Conservation (phyloP, 192 early-diverging fungal genomes). For the Backusella tuberculispora region DNA sequence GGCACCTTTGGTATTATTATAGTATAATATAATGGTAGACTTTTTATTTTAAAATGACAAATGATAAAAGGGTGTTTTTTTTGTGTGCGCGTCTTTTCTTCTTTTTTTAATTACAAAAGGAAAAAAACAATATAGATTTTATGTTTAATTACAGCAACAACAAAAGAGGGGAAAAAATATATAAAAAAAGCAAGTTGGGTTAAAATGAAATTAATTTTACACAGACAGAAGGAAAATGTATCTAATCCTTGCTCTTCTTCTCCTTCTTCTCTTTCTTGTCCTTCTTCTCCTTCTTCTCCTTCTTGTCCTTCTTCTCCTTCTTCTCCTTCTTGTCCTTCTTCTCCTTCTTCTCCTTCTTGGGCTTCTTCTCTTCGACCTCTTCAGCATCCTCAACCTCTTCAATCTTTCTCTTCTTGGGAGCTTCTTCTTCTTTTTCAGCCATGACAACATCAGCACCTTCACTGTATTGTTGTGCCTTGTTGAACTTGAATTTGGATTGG, state of each 20-base stretch:
- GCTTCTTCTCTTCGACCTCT: constrained; percentile 47
- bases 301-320: constrained; percentile 47
- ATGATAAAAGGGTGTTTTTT: background rate
- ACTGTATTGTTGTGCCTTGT: constrained; percentile 54
- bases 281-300: constrained; percentile 46
- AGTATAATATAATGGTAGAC: constrained; percentile 14
- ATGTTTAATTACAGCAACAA: constrained; percentile 16
- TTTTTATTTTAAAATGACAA: constrained; percentile 12
- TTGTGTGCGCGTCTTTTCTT: constrained; percentile 1
- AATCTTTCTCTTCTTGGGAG: constrained; percentile 49
- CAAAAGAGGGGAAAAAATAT: constrained; percentile 13
- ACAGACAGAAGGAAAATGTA: background rate
- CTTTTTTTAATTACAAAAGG: constrained; percentile 6
- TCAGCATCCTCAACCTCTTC: constrained; percentile 46
- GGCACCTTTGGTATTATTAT: no score
- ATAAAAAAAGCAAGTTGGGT: constrained; percentile 13
- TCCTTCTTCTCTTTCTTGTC: constrained; percentile 21
- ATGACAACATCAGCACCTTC: constrained; percentile 36
- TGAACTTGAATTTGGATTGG: constrained; percentile 63
- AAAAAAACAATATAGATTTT: constrained; percentile 7
- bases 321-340: constrained; percentile 61
- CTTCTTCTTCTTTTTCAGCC: constrained; percentile 45
- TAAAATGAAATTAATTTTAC: constrained; percentile 15
- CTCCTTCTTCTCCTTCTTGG: constrained; percentile 57
- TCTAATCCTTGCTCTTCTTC: constrained; percentile 7